Evolutionary conservation across 2,329 filamentous ascomycete species (phyloP), one percentile per base, ranked within the genome.

Genomic region (Colletotrichum liriopes): DNA sequence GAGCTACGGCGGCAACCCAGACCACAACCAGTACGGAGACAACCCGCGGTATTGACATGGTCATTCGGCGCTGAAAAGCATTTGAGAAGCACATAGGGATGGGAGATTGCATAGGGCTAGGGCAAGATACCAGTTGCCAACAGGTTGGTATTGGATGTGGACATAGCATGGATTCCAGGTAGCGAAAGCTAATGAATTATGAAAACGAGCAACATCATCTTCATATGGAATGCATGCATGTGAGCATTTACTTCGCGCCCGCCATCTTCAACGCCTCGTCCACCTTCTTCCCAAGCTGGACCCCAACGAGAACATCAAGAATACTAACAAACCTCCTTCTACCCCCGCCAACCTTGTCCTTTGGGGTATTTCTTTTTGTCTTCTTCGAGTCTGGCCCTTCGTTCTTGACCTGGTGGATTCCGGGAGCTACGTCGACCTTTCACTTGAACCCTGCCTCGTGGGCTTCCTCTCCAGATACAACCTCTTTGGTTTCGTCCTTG

Each of bases 21-120:
- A 41, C 26, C 65, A 75, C 23, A 58, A 75, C 5, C 75, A 78
- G 2, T 62, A 70, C 16, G 70, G 70, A n/a, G 52, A 65, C 12
- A 73, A 82, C 61, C 78, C 76, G 3, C 65, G 65, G 6, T 79
- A 78, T 67, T 78, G 29, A 77, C 41, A 32, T 18, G 14, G 16
- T 18, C 2, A 49, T 49, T 26, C 26, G 5, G 6, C 18, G 12
- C 5, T 12, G 5, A 12, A 6, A 20, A 14, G 18, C 11, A 49
- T 20, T 2, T 11, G 14, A 18, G 32, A 35, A 23, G 14, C 59
- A 51, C 7, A 26, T 7, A 12, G 32, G 11, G 16, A 26, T 18
- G 23, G 55, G 49, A 32, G 23, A 49, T 23, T 39, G 16, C 41
- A 62, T 61, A 32, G 26, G 37, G 4, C 26, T 2, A 16, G 47